Base-by-base conservation (phyloP, 192 early-diverging fungal species). In the Gigaspora rosea region DNA sequence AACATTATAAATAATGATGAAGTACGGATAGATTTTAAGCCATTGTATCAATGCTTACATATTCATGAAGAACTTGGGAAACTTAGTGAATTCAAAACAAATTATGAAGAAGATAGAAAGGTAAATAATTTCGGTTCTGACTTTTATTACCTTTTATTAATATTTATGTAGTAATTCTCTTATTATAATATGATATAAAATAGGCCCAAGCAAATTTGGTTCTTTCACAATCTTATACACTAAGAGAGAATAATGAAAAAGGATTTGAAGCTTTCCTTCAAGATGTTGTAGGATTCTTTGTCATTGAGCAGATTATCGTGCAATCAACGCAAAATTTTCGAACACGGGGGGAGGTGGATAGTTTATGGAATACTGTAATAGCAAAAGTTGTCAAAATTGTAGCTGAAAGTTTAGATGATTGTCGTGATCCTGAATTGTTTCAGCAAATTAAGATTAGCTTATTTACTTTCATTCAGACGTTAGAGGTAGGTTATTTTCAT, bases 211-310 rank as follows among this genome's bases (percentile, higher is more conserved):
- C 94, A 51, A 92, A 93, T 76, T 83, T 96, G 41, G 88, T 97
- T n/a, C 81, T 98, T 9, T 88, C 91, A 2, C 82, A 91, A 18
- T 86, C 89, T 5, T 90, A 97, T 75, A 89, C 86, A 11, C 79
- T 96, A 75, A 86, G 87, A 52, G 86, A 89, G 52, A 91, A 89
- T 51, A 85, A 90, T 80, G 71, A 94, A 52, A 76, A 85, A 71
- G 86, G 84, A 33, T 94, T 96, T 68, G 88, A 90, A 62, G 84
- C 85, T 3, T 90, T 95, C 67, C 82, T 99, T 51, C 89, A 94
- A 71, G 95, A 99, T 56, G 90, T 98, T 71, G 92, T 95, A 16
- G 98, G 98, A 15, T 99, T 98, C 78, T 99, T 99, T 79, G 91
- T 97, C 41, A 91, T 99, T 1, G 98, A 99, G 78, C 90, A 94